phyloP scores from a whole-genome alignment of 805 yeast species.

The Yarrowia hollandica region DNA sequence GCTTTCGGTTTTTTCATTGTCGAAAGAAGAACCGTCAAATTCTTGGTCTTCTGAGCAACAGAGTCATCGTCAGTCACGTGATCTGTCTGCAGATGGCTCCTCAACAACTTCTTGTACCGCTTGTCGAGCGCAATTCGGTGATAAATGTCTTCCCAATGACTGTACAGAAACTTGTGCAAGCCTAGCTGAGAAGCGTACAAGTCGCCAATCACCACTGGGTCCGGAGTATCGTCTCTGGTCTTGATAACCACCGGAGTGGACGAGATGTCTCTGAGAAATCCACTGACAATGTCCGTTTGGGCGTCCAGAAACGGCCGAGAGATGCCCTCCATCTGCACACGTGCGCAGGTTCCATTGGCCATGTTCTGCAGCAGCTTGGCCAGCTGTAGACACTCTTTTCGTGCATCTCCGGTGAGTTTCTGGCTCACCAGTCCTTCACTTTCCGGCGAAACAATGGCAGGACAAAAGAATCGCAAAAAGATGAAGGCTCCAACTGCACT shows the following conservation, averaged over 20 bases:
- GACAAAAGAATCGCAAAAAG: slow-evolving; percentile 72
- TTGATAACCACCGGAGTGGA: slow-evolving; percentile 32
- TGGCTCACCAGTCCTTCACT: slow-evolving; percentile 40
- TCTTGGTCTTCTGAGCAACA: slow-evolving; percentile 11
- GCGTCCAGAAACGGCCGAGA: slow-evolving; percentile 1
- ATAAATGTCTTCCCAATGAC: slow-evolving; percentile 47
- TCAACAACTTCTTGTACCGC: slow-evolving; percentile 32
- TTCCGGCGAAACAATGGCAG: slow-evolving; percentile 82
- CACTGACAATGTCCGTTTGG: slow-evolving; percentile 48
- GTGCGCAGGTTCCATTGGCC: slow-evolving; percentile 34
- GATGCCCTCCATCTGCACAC: slow-evolving; percentile 35
- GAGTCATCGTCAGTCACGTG: slow-evolving; percentile 6
- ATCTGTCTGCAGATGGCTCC: background rate
- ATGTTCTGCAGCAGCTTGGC: slow-evolving; percentile 40
- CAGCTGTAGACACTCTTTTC: slow-evolving; percentile 35
- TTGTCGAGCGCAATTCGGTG: slow-evolving; percentile 34
- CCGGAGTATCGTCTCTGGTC: slow-evolving; percentile 33
- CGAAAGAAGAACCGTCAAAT: background rate
- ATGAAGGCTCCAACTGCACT: slow-evolving; percentile 81
- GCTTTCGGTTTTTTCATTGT: slow-evolving; percentile 20
- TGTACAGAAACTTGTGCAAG: slow-evolving; percentile 53
- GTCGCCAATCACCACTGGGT: slow-evolving; percentile 17
- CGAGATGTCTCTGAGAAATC: slow-evolving; percentile 36
- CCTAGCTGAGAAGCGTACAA: slow-evolving; percentile 43
- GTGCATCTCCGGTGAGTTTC: slow-evolving; percentile 32